Evolutionary conservation across 345 rosid genomes (phyloP).

Genomic region (Hevea brasiliensis): DNA sequence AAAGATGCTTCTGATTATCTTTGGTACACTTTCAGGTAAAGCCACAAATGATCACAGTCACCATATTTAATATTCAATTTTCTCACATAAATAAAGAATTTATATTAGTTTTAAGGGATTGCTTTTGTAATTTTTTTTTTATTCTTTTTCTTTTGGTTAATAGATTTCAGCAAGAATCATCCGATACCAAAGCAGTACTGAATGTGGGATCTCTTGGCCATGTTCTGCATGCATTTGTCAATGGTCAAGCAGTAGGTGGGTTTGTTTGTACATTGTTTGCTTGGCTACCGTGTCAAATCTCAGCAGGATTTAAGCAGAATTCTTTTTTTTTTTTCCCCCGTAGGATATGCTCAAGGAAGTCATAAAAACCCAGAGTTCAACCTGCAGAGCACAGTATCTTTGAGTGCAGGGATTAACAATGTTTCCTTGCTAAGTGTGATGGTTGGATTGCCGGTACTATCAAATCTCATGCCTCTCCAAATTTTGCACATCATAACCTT

Average conservation of each 20-base stretch:
- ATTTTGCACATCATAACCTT: too few relatives aligned
- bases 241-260: slow-evolving; percentile 40
- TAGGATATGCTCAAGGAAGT: slow-evolving; percentile 70
- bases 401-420: slow-evolving; percentile 52
- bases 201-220: slow-evolving; percentile 58
- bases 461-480: not conserved
- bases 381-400: slow-evolving; percentile 38
- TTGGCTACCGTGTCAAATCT: not conserved
- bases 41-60: not conserved
- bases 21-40: slow-evolving; percentile 72
- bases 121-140: not conserved
- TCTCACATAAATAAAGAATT: not conserved
- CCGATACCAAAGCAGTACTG: slow-evolving; percentile 40
- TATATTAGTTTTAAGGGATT: not conserved
- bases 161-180: slow-evolving; percentile 44
- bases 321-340: not conserved
- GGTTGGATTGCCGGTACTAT: slow-evolving; percentile 79
- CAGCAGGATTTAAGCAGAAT: too few relatives aligned
- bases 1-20: slow-evolving; percentile 82
- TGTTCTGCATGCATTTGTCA: slow-evolving; percentile 65
- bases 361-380: slow-evolving; percentile 26
- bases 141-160: not conserved
- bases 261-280: too few relatives aligned
- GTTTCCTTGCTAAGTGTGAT: slow-evolving; percentile 76
- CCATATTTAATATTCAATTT: not conserved